Percentiles rank a stretch among this genome's conserved stretches.
These are phyloP conservation scores for Blastobotrys buckinghamii DNA, from an alignment of 1,139 yeast genomes.

Conservation along the genomic window DNA sequence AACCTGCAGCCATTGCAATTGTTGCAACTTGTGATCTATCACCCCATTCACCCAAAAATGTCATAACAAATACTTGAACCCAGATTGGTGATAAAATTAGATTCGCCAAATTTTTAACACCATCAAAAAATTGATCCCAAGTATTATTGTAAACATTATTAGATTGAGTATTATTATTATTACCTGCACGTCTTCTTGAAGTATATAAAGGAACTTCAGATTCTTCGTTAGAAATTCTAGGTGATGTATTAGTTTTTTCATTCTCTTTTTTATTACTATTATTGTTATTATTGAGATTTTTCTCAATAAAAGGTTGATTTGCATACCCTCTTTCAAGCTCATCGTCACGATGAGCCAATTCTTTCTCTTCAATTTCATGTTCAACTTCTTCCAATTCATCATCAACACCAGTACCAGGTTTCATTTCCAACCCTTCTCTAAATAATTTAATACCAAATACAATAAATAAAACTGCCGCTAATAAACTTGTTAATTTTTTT, in stretches of 20 bases:
- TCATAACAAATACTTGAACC: constrained; percentile 94
- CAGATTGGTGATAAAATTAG: constrained; percentile 79
- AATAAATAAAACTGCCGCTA: constrained; percentile 75
- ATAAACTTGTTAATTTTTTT: constrained; percentile 67
- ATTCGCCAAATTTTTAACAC: constrained; percentile 48
- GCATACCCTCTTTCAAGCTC: constrained; percentile 52
- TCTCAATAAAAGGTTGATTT: constrained; percentile 21
- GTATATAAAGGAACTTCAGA: constrained; percentile 23
- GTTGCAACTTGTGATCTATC: constrained; percentile 98
- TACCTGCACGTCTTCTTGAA: constrained; percentile 18
- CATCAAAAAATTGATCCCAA: constrained; percentile 26
- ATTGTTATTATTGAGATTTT: background rate
- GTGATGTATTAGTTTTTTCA: constrained; percentile 27
- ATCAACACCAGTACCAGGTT: constrained; percentile 77
- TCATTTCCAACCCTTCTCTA: constrained; percentile 77
- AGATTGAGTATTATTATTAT: constrained; percentile 2
- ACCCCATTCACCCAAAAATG: constrained; percentile 98
- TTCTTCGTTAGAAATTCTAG: constrained; percentile 28
- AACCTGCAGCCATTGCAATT: constrained; percentile 97
- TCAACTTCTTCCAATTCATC: constrained; percentile 97
- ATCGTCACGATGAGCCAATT: constrained; percentile 47
- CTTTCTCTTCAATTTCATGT: constrained; percentile 73
- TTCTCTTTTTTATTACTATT: constrained; percentile 13
- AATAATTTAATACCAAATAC: constrained; percentile 77
- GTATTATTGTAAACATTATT: background rate